Evolutionary conservation across 1,284 basidiomycete species (phyloP).

Genomic region (Xanthoconium separans): DNA sequence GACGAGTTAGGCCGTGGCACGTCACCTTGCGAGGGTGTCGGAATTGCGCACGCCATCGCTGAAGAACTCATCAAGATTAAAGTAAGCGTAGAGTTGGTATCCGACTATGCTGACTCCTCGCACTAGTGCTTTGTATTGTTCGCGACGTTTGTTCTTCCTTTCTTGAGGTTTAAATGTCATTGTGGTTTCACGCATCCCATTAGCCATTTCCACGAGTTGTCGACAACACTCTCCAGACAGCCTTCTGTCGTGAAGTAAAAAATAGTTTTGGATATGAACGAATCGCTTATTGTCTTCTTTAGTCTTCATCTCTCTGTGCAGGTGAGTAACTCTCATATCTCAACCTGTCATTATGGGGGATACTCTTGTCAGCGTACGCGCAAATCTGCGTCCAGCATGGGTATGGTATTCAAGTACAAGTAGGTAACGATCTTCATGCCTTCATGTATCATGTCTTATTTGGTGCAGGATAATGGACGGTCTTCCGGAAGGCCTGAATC

Average conservation of each 20-base stretch:
- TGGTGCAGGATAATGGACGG: conserved; percentile 61
- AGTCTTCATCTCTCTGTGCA: conserved; percentile 84
- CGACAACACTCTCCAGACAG: conserved; percentile 67
- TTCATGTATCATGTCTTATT: background rate
- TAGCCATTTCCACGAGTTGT: conserved; percentile 74
- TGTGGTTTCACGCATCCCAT: background rate
- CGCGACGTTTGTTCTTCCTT: conserved; percentile 62
- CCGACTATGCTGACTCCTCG: conserved; percentile 1
- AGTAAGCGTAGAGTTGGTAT: conserved; percentile 39
- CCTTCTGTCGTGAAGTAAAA: conserved; percentile 73
- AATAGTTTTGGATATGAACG: conserved; percentile 16
- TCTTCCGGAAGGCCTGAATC: conserved; percentile 51
- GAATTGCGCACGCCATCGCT: conserved; percentile 90
- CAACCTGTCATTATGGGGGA: background rate
- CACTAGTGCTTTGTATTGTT: conserved; percentile 84
- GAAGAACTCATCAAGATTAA: conserved; percentile 78
- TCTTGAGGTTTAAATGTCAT: background rate
- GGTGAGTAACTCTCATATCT: conserved; percentile 40
- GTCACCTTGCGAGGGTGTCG: conserved; percentile 82
- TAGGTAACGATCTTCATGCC: conserved; percentile 34
- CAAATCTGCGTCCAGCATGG: conserved; percentile 54
- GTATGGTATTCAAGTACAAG: conserved; percentile 81
- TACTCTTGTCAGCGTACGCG: conserved; percentile 45
- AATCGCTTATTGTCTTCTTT: background rate
- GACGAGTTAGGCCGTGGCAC: conserved; percentile 93